phyloP scores from a whole-genome alignment of 176 grass and related monocot species.

The Triticum aestivum region DNA sequence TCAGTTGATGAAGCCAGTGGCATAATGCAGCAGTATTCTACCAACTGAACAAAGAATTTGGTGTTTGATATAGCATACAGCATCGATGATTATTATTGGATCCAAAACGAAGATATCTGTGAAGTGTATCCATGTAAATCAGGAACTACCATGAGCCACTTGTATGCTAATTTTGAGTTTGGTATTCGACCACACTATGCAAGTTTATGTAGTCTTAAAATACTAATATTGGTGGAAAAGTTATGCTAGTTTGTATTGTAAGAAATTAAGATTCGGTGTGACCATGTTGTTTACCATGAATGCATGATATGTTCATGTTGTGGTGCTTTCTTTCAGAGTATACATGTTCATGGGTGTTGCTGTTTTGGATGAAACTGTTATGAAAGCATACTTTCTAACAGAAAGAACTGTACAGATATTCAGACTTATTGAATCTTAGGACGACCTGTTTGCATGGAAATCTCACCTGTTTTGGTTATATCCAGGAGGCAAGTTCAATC shows the following conservation, averaged over 20 bases:
- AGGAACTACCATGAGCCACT: not conserved
- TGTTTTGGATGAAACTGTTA: not conserved
- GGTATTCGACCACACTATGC: not conserved
- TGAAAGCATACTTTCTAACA: no score
- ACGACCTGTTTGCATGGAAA: no score
- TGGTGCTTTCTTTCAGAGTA: not conserved
- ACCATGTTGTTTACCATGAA: not conserved
- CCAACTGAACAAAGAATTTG: not conserved
- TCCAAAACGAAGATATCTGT: not conserved
- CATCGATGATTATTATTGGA: not conserved
- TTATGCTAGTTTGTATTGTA: not conserved
- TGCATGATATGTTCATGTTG: no score
- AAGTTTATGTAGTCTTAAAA: not conserved
- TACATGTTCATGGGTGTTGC: not conserved
- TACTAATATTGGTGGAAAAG: not conserved
- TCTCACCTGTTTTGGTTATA: not conserved
- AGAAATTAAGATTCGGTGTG: not conserved
- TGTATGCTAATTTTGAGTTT: not conserved
- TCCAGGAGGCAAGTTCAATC: not conserved
- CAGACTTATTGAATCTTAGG: not conserved
- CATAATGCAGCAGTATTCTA: not conserved
- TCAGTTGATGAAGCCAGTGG: slow-evolving; percentile 33
- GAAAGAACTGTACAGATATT: not conserved
- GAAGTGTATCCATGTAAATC: not conserved
- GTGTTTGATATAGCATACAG: not conserved